Percentiles rank a stretch among this genome's conserved stretches.
Evolutionary conservation across 2,329 filamentous ascomycete genomes (phyloP).

Genomic region (Pestalotiopsis sp.): DNA sequence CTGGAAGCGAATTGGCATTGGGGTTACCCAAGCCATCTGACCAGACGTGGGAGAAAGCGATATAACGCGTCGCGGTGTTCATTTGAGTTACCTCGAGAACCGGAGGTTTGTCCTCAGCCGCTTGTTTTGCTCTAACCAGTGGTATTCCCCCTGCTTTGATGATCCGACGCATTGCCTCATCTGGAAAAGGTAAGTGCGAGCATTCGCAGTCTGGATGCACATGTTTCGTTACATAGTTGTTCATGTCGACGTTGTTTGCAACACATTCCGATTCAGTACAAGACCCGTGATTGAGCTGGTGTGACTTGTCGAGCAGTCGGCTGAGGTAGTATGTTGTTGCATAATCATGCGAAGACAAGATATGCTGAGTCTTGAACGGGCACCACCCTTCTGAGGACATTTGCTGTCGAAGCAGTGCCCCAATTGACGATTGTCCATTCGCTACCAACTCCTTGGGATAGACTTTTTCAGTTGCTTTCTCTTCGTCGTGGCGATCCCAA

Average conservation of each 20-base stretch:
- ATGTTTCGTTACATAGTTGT: neutral
- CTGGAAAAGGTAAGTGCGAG: neutral
- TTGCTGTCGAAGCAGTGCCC: neutral
- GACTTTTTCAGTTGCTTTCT: neutral
- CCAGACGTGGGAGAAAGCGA: neutral
- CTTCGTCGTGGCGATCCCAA: neutral
- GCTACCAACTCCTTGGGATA: neutral
- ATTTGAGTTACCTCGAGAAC: neutral
- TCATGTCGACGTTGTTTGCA: neutral
- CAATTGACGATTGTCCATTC: neutral
- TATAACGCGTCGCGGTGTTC: neutral
- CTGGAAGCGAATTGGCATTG: neutral
- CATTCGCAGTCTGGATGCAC: neutral
- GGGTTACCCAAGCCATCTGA: neutral
- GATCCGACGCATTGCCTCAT: neutral
- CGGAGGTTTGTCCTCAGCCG: neutral
- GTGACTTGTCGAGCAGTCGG: neutral
- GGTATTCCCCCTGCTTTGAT: neutral
- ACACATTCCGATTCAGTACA: neutral
- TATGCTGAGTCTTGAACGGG: neutral
- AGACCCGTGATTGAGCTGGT: neutral
- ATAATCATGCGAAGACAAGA: neutral
- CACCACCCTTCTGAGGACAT: neutral
- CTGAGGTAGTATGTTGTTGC: neutral
- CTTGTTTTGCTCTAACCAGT: neutral